A percentile compares a stretch with the other conserved stretches of the same genome.
phyloP scores from a whole-genome alignment of 371 early-diverging fungal species.

The Umbelopsis sp. region DNA sequence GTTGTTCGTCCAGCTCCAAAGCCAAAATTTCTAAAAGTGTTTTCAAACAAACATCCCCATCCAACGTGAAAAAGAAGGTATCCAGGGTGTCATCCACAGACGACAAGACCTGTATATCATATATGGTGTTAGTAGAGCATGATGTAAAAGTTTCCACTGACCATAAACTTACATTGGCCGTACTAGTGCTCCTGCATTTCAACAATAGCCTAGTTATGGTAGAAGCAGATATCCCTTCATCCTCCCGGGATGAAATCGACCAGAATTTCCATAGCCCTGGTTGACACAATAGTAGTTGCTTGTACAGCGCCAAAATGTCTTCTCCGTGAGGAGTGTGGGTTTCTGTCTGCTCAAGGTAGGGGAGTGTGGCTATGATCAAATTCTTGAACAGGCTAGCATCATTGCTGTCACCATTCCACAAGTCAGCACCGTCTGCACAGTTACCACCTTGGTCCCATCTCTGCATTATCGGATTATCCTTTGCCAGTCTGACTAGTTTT shows the following conservation, averaged over 20 bases:
- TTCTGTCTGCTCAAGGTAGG: constrained; percentile 24
- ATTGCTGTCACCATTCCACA: constrained; percentile 43
- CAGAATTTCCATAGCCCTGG: constrained; percentile 37
- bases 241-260: constrained; percentile 41
- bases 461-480: constrained; percentile 44
- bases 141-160: constrained; percentile 3
- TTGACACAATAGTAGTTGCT: constrained; percentile 45
- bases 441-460: constrained; percentile 50
- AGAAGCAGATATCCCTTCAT: constrained; percentile 25
- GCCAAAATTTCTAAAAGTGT: constrained; percentile 40
- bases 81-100: constrained; percentile 57
- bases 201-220: constrained; percentile 15
- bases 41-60: constrained; percentile 46
- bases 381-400: constrained; percentile 56
- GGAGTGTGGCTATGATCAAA: constrained; percentile 32
- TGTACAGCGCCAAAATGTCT: constrained; percentile 38
- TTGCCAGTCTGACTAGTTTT: constrained; percentile 41
- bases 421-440: constrained; percentile 39
- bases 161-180: constrained; percentile 32
- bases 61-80: constrained; percentile 38
- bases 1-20: constrained; percentile 26
- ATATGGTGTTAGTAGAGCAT: neutral
- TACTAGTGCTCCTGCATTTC: neutral
- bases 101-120: constrained; percentile 1
- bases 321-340: neutral